phyloP scores from a whole-genome alignment of 2,329 filamentous ascomycete genomes.

The Neurospora sp. region DNA sequence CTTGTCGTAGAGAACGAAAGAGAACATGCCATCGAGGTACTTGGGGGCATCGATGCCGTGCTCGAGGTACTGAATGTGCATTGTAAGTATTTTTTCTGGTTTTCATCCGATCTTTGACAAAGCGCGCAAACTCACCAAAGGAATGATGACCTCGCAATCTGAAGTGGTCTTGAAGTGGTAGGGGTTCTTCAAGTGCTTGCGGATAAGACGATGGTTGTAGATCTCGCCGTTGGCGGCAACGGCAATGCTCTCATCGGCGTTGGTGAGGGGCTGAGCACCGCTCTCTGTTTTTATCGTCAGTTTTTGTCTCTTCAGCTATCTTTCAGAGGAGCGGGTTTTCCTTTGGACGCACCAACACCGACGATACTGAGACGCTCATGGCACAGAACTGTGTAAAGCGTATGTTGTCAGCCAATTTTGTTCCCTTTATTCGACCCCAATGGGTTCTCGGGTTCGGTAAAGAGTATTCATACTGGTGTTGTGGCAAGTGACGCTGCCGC shows the following conservation, averaged over 20 bases:
- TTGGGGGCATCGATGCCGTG: slow-evolving; percentile 87
- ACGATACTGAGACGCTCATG: slow-evolving; percentile 98
- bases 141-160: slow-evolving; percentile 98
- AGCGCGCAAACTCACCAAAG: slow-evolving; percentile 54
- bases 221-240: slow-evolving; percentile 99
- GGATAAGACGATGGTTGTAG: slow-evolving; percentile 95
- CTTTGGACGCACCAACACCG: slow-evolving; percentile 51
- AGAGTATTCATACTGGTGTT: slow-evolving; percentile 65
- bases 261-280: slow-evolving; percentile 90
- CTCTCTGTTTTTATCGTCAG: slow-evolving; percentile 40
- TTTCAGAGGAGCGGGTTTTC: background rate
- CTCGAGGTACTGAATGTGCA: slow-evolving; percentile 65
- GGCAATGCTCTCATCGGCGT: slow-evolving; percentile 76
- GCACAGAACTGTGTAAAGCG: slow-evolving; percentile 59
- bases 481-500: slow-evolving; percentile 81
- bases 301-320: background rate
- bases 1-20: slow-evolving; percentile 96
- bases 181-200: slow-evolving; percentile 70
- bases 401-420: slow-evolving; percentile 20
- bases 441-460: background rate
- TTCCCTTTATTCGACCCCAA: background rate
- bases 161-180: slow-evolving; percentile 99
- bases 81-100: background rate
- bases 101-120: background rate
- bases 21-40: slow-evolving; percentile 98